A percentile compares a stretch with the other conserved stretches of the same genome.
Evolutionary conservation across 352 stramenopile genomes (phyloP).

Genomic region (Phytophthora nicotianae): DNA sequence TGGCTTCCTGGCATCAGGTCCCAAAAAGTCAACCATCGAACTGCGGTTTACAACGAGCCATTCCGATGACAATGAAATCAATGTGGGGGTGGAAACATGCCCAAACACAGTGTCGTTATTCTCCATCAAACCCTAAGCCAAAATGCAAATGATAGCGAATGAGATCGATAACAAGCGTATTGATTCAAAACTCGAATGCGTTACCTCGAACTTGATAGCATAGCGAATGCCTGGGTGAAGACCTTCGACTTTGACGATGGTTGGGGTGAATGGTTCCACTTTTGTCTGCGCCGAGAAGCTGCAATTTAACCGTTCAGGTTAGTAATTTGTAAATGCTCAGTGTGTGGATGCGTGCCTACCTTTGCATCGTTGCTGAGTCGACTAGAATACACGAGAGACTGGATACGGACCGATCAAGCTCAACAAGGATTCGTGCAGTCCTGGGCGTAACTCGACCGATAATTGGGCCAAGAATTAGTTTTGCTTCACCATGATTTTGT

Average conservation of each 20-base stretch:
- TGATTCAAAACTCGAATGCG: neutral
- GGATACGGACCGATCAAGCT: slow-evolving; percentile 51
- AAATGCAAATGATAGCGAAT: neutral
- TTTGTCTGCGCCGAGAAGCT: slow-evolving; percentile 33
- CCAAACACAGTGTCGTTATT: slow-evolving; percentile 20
- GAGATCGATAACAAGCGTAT: neutral
- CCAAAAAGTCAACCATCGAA: slow-evolving; percentile 34
- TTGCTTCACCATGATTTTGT: slow-evolving; percentile 40
- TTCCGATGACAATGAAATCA: slow-evolving; percentile 44
- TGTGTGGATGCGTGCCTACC: slow-evolving; percentile 20
- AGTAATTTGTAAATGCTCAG: neutral
- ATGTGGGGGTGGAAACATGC: slow-evolving; percentile 50
- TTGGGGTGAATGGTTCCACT: slow-evolving; percentile 56
- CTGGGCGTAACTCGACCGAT: slow-evolving; percentile 61
- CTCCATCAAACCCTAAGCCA: slow-evolving; percentile 45
- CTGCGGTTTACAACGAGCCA: slow-evolving; percentile 65
- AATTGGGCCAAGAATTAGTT: slow-evolving; percentile 63
- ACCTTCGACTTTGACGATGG: slow-evolving; percentile 64
- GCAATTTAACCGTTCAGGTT: neutral
- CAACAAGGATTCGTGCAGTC: slow-evolving; percentile 62
- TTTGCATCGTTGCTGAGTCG: slow-evolving; percentile 36
- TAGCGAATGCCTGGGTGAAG: slow-evolving; percentile 62
- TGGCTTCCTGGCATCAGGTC: neutral
- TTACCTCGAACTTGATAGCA: slow-evolving; percentile 63
- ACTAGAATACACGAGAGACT: slow-evolving; percentile 49